These are phyloP conservation scores for Cryptosporidium canis DNA, from an alignment of 169 alveolate species.

Conservation along the genomic window DNA sequence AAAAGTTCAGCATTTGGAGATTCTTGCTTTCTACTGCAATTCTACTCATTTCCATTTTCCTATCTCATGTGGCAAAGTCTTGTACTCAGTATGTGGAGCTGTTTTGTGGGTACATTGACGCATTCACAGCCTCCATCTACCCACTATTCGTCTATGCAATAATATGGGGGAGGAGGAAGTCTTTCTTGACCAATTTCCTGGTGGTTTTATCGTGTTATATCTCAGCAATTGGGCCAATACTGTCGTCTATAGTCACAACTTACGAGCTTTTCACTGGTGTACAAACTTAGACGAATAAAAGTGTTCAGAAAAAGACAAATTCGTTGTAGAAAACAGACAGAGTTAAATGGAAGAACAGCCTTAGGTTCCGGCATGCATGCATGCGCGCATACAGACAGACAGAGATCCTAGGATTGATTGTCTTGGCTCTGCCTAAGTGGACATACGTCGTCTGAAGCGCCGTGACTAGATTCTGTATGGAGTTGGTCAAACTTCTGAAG, in stretches of 20 bases:
- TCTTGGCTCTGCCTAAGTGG: not conserved
- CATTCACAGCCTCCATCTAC: constrained; percentile 63
- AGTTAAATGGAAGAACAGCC: not conserved
- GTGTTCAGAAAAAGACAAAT: not conserved
- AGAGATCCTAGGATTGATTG: no score
- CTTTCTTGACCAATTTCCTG: constrained; percentile 12
- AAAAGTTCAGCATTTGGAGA: not conserved
- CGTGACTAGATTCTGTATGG: not conserved
- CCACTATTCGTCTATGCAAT: constrained; percentile 55
- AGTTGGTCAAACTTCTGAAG: constrained; percentile 11
- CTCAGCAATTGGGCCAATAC: constrained; percentile 66
- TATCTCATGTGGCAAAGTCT: constrained; percentile 63
- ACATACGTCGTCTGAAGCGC: not conserved
- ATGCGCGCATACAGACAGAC: no score
- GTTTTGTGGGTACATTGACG: constrained; percentile 69
- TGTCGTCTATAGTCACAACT: constrained; percentile 50
- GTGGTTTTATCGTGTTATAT: constrained; percentile 26
- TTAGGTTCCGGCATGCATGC: no score
- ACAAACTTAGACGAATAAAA: not conserved
- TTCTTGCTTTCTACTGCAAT: constrained; percentile 27
- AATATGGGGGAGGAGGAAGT: constrained; percentile 33
- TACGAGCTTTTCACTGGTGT: constrained; percentile 32
- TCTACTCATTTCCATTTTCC: constrained; percentile 32
- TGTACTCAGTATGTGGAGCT: constrained; percentile 71
- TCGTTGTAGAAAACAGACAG: not conserved